These are phyloP conservation scores for Lithocarpus polystachyus DNA, from an alignment of 306 rosid genomes.

Conservation along the genomic window DNA sequence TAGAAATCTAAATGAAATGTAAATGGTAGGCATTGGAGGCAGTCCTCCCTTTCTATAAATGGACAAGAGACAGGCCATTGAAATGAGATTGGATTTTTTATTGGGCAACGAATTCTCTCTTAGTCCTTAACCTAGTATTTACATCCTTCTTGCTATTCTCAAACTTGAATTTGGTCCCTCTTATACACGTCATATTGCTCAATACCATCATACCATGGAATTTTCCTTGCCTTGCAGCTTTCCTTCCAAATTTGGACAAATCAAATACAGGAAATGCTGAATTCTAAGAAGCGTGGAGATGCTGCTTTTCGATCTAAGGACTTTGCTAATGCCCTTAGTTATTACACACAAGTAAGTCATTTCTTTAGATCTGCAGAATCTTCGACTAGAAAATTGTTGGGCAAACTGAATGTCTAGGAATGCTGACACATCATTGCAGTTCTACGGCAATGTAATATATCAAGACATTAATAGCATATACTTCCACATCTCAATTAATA, in stretches of 20 bases:
- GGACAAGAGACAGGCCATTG: neutral
- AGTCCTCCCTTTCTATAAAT: too few relatives aligned
- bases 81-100: too few relatives aligned
- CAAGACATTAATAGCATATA: neutral
- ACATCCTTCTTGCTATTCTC: neutral
- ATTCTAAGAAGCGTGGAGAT: constrained; percentile 87
- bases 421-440: neutral
- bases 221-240: constrained; percentile 53
- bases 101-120: too few relatives aligned
- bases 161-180: constrained; percentile 6
- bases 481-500: neutral
- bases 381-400: neutral
- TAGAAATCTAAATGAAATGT: too few relatives aligned
- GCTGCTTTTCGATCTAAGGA: constrained; percentile 80
- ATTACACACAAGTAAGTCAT: constrained; percentile 73
- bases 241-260: constrained; percentile 98
- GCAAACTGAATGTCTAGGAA: constrained; percentile 6
- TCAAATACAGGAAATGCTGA: constrained; percentile 91
- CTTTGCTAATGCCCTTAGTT: constrained; percentile 62
- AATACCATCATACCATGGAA: neutral
- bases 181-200: neutral
- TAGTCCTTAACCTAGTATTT: too few relatives aligned
- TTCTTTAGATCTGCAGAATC: constrained; percentile 13
- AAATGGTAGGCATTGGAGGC: too few relatives aligned
- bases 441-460: neutral